Conservation (phyloP, 2,329 filamentous ascomycete species). For the Pseudocercospora pini-densiflorae region DNA sequence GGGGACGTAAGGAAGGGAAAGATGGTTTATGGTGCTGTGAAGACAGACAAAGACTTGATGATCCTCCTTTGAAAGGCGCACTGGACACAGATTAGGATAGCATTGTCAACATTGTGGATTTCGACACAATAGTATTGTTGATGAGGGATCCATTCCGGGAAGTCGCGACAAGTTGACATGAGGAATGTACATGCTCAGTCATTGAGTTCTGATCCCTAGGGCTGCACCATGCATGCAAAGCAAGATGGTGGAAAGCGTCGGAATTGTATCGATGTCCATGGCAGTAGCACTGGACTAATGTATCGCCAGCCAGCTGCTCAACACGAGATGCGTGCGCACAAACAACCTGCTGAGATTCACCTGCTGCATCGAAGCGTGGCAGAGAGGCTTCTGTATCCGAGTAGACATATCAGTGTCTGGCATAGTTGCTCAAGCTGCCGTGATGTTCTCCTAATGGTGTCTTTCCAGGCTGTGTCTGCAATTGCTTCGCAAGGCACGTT, state of each 20-base stretch:
- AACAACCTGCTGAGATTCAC: neutral
- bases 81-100: neutral
- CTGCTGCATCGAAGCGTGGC: neutral
- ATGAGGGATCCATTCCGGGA: neutral
- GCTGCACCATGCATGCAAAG: too few species aligned
- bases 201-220: neutral
- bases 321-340: neutral
- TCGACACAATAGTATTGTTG: neutral
- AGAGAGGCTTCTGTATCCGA: neutral
- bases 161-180: neutral
- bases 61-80: neutral
- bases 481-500: too few species aligned
- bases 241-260: neutral
- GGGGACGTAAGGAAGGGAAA: neutral
- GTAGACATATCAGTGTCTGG: too few species aligned
- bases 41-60: neutral
- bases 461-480: too few species aligned
- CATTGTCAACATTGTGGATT: neutral
- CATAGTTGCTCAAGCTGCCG: too few species aligned
- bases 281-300: too few species aligned
- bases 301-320: neutral
- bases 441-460: too few species aligned
- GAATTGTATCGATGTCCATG: neutral
- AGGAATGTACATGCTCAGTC: neutral
- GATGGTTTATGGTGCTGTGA: neutral